These are phyloP conservation scores for Phytophthora palmivora DNA, from an alignment of 352 stramenopile genomes.

Conservation along the genomic window DNA sequence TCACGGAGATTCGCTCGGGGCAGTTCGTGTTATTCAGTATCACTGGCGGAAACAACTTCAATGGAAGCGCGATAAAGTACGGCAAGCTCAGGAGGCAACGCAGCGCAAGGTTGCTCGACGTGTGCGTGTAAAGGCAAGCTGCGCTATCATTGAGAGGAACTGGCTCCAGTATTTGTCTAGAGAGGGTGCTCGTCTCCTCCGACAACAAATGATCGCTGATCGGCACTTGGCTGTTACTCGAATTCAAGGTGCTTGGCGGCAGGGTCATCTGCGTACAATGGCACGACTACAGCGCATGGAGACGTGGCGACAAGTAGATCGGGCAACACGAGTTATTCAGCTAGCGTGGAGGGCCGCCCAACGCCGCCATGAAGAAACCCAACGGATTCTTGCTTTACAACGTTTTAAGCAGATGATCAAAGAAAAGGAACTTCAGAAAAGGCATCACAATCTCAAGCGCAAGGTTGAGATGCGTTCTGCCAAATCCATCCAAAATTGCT, in stretches of 20 bases:
- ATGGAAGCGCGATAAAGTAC: conserved; percentile 27
- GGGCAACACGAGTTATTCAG: conserved; percentile 35
- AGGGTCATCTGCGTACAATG: background rate
- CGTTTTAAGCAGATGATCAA: conserved; percentile 47
- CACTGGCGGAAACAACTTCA: conserved; percentile 40
- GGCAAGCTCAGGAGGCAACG: conserved; percentile 18
- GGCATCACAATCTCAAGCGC: conserved; percentile 24
- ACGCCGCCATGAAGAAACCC: conserved; percentile 17
- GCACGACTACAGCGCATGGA: conserved; percentile 16
- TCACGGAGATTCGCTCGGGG: conserved; percentile 24
- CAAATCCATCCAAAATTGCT: conserved; percentile 35
- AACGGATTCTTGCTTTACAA: conserved; percentile 39
- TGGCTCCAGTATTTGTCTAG: conserved; percentile 49
- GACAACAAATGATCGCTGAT: conserved; percentile 43
- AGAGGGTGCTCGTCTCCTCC: conserved; percentile 39
- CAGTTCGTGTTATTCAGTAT: conserved; percentile 45
- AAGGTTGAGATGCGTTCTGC: conserved; percentile 45
- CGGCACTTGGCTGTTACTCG: conserved; percentile 29
- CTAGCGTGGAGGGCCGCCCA: conserved; percentile 27
- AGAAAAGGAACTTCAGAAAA: conserved; percentile 36
- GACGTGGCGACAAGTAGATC: conserved; percentile 22
- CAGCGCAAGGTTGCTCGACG: conserved; percentile 35
- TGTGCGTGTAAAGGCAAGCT: conserved; percentile 38
- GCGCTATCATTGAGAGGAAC: conserved; percentile 44
- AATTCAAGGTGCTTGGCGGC: conserved; percentile 47